Evolutionary conservation across 2,329 filamentous ascomycete species (phyloP), one percentile per base, ranked within the genome.

Genomic region (Hirsutella minnesotensis): DNA sequence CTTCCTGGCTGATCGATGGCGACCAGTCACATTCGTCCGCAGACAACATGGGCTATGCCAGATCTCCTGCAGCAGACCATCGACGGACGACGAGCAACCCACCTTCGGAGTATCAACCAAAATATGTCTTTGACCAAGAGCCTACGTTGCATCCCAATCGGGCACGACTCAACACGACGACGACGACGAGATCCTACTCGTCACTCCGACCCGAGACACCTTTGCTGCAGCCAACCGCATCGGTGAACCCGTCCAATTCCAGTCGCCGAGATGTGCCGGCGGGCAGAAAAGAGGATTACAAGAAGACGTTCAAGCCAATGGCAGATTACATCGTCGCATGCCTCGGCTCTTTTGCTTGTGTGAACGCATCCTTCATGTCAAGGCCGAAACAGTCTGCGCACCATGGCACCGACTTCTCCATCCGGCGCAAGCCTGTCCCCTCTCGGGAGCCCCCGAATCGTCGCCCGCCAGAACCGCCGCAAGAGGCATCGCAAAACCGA

Each of bases 291-390:
- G 48, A 48, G 18, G 70, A 69, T 3, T 62, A 70, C 3, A 79
- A 73, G 53, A 69, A 67, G 31, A 77, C 90, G 10, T 95, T 95
- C 59, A 80, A 76, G 46, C 72, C 73, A 5, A 58, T 95, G 13
- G 86, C 94, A 61, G 82, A 88, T 47, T 90, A 92, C 55, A 73
- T 95, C 34, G 65, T 79, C 40, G 60, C 65, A 18, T 82, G 75
- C 51, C 85, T 94, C 53, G 73, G 75, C 43, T 79, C 80, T 0
- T 79, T 79, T 50, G 72, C 83, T 41, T 80, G 75, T 48, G 62
- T 95, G n/a, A 94, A 92, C 57, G 69, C 67, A 13, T 89, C 87
- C 0, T 95, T 95, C 56, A 66, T 72, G 31, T 73, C 73, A 1
- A 62, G 51, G 21, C 15, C 66, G 38, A 70, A 72, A 42, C 58